Evolutionary conservation across 768 basidiomycete genomes (phyloP).

Genomic region (Rhizopogon vinicolor): DNA sequence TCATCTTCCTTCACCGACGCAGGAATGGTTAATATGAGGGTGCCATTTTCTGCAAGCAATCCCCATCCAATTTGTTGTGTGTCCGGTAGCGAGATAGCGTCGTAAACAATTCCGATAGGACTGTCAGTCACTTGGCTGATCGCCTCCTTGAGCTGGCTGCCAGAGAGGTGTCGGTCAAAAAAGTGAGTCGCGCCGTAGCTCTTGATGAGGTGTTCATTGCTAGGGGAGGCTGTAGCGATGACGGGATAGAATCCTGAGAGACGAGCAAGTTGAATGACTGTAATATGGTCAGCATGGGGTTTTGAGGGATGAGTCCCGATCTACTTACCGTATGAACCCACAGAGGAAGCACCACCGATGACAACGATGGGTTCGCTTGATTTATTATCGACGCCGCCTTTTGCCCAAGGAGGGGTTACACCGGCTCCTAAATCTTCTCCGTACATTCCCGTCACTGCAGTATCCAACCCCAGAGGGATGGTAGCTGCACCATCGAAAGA

Average conservation of each 20-base stretch:
- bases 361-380: constrained; percentile 40
- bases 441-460: constrained; percentile 46
- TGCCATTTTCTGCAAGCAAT: constrained; percentile 28
- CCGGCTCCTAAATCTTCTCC: constrained; percentile 33
- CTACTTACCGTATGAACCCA: constrained; percentile 40
- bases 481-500: constrained; percentile 42
- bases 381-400: constrained; percentile 33
- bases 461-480: constrained; percentile 41
- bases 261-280: constrained; percentile 37
- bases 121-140: constrained; percentile 23
- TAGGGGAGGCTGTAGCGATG: constrained; percentile 34
- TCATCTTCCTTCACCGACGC: constrained; percentile 19
- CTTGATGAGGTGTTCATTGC: constrained; percentile 26
- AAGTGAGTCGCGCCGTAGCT: constrained; percentile 36
- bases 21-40: constrained; percentile 23
- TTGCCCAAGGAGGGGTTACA: constrained; percentile 32
- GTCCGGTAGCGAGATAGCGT: constrained; percentile 26
- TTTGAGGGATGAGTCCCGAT: constrained; percentile 4
- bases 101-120: constrained; percentile 22
- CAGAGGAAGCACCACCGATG: constrained; percentile 42
- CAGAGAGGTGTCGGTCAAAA: constrained; percentile 26
- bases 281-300: not conserved
- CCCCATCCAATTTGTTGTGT: constrained; percentile 32
- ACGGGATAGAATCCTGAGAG: constrained; percentile 37
- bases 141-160: constrained; percentile 10